Evolutionary conservation across 495 filamentous ascomycete species (phyloP), one percentile per base, ranked within the genome.

Genomic region (Venustampulla echinocandica): DNA sequence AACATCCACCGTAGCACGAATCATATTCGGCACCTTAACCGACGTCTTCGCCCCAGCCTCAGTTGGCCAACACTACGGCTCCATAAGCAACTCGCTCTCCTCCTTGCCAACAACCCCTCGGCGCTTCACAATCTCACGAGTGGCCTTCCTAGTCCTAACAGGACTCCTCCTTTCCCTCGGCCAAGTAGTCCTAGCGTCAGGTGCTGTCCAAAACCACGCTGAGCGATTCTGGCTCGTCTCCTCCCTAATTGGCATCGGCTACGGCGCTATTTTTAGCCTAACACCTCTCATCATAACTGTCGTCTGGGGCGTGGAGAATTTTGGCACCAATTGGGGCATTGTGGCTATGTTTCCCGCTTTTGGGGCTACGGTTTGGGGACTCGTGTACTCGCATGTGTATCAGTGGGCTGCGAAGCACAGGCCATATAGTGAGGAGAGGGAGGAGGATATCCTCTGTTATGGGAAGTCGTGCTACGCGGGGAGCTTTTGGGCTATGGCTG

Each of bases 281-380:
- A 78, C 81, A 0, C 92, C 92, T 2, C 95, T 96, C 58, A 84
- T 96, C 49, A 80, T 96, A 53, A 84, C 77, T 42, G 86, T 95
- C 19, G 89, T 97, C 35, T 98, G 92, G 92, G 92, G 92, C 27
- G 88, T 95, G 1, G 87, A 95, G 67, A 98, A 97, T 63, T 97
- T 97, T 62, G 92, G 86, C 48, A 98, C 92, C 2, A 97, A 98
- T 55, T 98, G 90, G 82, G 92, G 92, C 11, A 87, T 96, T 49
- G 81, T 98, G 13, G 86, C 86, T 25, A 85, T 93, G 68, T 82
- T 89, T 39, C 92, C 92, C 7, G 92, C 90, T 1, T 62, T 77
- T 2, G 90, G 90, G 0, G 87, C 89, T 0, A 82, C 85, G 0
- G 68, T 89, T 9, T 98, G 87, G 88, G 86, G 92, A 0, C 53